Percentiles rank a stretch among this genome's conserved stretches.
These are phyloP conservation scores for Lentinula sp. DNA, from an alignment of 768 basidiomycete species.

Conservation along the genomic window DNA sequence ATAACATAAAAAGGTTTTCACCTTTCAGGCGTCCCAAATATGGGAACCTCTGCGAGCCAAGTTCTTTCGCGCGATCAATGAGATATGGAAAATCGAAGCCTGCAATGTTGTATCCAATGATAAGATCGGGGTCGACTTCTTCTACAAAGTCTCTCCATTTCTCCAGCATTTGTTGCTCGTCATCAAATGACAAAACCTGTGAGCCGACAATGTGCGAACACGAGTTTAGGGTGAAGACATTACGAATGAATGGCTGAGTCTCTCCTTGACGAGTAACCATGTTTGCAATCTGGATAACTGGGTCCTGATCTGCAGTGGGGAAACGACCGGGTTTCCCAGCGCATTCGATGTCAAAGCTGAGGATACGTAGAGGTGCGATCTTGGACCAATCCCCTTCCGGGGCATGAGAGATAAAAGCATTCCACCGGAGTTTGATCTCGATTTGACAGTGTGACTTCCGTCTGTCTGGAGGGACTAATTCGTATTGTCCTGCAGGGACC, in stretches of 20 bases:
- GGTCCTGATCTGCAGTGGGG: slow-evolving; percentile 85
- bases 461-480: slow-evolving; percentile 37
- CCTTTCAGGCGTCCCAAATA: slow-evolving; percentile 73
- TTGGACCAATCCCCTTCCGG: slow-evolving; percentile 92
- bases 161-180: slow-evolving; percentile 69
- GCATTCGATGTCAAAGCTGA: slow-evolving; percentile 99
- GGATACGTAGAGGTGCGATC: slow-evolving; percentile 87
- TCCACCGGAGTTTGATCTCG: slow-evolving; percentile 77
- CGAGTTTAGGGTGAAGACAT: slow-evolving; percentile 91
- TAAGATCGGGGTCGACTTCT: slow-evolving; percentile 88
- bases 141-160: slow-evolving; percentile 90
- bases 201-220: slow-evolving; percentile 98
- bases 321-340: slow-evolving; percentile 97
- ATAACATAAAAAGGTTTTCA: slow-evolving; percentile 22
- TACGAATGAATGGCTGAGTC: slow-evolving; percentile 88
- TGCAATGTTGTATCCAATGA: slow-evolving; percentile 94
- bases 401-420: slow-evolving; percentile 82
- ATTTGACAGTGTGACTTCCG: slow-evolving; percentile 85
- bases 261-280: slow-evolving; percentile 99
- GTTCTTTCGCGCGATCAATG: slow-evolving; percentile 81
- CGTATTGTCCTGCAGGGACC: slow-evolving; percentile 78
- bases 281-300: slow-evolving; percentile 97
- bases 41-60: slow-evolving; percentile 66
- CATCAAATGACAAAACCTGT: slow-evolving; percentile 79
- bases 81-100: slow-evolving; percentile 97